Percentiles rank a stretch among this genome's conserved stretches.
These are phyloP conservation scores for Ilex asprella DNA, from an alignment of 257 asterid genomes.

Conservation along the genomic window DNA sequence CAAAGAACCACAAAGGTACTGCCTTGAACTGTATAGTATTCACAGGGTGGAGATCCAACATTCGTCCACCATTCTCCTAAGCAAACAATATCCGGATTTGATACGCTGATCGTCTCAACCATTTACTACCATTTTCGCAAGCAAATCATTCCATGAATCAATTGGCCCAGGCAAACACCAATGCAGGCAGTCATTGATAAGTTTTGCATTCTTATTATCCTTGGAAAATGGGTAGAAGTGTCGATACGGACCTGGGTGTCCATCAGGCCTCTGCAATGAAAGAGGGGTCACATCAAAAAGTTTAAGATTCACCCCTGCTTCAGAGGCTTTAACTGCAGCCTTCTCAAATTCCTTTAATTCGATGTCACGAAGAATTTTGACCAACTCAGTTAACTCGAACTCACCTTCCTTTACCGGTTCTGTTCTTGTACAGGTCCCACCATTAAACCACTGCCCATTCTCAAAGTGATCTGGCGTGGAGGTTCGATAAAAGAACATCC, in stretches of 20 bases:
- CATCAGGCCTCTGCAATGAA: slow-evolving; percentile 71
- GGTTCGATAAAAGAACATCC: slow-evolving; percentile 47
- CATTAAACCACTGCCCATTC: slow-evolving; percentile 62
- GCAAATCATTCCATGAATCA: slow-evolving; percentile 73
- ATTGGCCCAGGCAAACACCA: slow-evolving; percentile 95
- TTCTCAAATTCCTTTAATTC: slow-evolving; percentile 48
- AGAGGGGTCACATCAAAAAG: slow-evolving; percentile 53
- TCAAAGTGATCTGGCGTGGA: slow-evolving; percentile 68
- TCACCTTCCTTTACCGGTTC: slow-evolving; percentile 53
- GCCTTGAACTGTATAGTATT: too few species aligned
- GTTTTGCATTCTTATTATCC: slow-evolving; percentile 21
- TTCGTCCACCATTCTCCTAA: too few species aligned
- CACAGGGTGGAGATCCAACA: too few species aligned
- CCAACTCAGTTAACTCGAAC: slow-evolving; percentile 30
- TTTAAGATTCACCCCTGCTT: slow-evolving; percentile 44
- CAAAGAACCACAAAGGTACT: too few species aligned
- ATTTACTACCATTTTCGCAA: slow-evolving; percentile 59
- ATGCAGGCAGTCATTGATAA: slow-evolving; percentile 66
- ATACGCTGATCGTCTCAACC: slow-evolving; percentile 16
- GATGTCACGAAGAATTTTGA: slow-evolving; percentile 30
- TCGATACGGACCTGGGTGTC: slow-evolving; percentile 74
- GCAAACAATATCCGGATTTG: too few species aligned
- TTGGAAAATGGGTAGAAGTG: slow-evolving; percentile 47
- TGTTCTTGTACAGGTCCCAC: slow-evolving; percentile 55
- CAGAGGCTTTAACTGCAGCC: slow-evolving; percentile 32